These are phyloP conservation scores for Fusarium sp. DNA, from an alignment of 2,329 filamentous ascomycete species.

Conservation along the genomic window DNA sequence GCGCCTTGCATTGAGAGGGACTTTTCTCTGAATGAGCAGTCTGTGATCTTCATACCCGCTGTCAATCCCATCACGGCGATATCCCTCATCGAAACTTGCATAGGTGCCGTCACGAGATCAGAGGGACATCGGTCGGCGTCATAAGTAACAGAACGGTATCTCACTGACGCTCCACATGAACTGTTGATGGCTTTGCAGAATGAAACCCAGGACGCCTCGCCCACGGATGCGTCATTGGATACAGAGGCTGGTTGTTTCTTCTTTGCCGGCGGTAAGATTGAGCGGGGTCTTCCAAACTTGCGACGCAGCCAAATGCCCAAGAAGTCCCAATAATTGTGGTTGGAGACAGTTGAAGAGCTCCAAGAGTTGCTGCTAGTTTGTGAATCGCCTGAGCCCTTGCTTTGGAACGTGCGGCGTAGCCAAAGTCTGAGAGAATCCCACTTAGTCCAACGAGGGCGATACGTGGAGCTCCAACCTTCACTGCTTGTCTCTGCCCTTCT, in stretches of 20 bases:
- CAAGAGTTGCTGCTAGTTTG: neutral
- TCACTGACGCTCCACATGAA: neutral
- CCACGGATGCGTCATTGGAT: neutral
- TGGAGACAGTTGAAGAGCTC: neutral
- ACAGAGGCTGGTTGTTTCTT: accelerated
- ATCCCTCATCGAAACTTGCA: neutral
- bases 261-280: neutral
- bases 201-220: neutral
- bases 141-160: neutral
- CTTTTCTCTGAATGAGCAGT: neutral
- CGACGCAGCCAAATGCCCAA: neutral
- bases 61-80: neutral
- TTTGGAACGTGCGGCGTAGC: neutral
- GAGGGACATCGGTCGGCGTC: neutral
- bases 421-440: neutral
- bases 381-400: accelerated
- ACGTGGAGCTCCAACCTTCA: neutral
- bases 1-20: neutral
- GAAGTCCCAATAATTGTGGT: neutral
- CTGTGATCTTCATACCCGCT: neutral
- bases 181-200: neutral
- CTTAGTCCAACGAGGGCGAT: neutral
- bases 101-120: neutral
- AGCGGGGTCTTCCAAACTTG: too few relatives aligned
- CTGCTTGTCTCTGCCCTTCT: neutral